Evolutionary conservation across 108 stramenopile species (phyloP), one percentile per base, ranked within the genome.

Genomic region (Stephanodiscus triporus): DNA sequence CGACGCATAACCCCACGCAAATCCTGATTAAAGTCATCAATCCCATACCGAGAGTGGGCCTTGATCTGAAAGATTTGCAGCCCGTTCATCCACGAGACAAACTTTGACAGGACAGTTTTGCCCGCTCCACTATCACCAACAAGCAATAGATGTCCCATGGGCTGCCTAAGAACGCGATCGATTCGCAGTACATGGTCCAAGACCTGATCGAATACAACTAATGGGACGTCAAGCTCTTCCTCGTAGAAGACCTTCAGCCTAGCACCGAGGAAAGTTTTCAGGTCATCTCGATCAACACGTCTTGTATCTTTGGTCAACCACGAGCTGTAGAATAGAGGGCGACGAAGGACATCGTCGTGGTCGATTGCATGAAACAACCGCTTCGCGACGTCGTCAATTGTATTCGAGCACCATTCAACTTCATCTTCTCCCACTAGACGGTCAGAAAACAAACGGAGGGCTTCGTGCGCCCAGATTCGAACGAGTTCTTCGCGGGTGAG

Each of bases 51-150:
- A 9, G 89, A 85, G 50, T 93, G 88, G 6, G 89, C 94, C 77
- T 95, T 96, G 75, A 98, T 96, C 73, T 98, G 97, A 77, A 98
- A 97, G 24, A 98, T 92, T 68, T 81, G 87, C 22, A 99, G 85
- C 14, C 98, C 99, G 72, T 98, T 98, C 97, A 98, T 97, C 99
- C 99, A 99, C 13, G 93, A 90, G 9, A 91, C 94, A 78, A 96
- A 91, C 60, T 86, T 87, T 9, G 86, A 87, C 32, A 95, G 75
- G 23, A 96, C 91, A 38, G 90, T 89, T 66, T 83, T 70, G 43
- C 68, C 99, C 6, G 92, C 97, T 7, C 99, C 99, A 13, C 91
- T 86, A 70, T 98, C 97, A 13, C 99, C 99, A 26, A 98, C 97
- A 22, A 99, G 83, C 9, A 96, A 74, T 10, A 86, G 77, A 74